phyloP scores from a whole-genome alignment of 768 basidiomycete genomes.

The Phylloporus sp. region DNA sequence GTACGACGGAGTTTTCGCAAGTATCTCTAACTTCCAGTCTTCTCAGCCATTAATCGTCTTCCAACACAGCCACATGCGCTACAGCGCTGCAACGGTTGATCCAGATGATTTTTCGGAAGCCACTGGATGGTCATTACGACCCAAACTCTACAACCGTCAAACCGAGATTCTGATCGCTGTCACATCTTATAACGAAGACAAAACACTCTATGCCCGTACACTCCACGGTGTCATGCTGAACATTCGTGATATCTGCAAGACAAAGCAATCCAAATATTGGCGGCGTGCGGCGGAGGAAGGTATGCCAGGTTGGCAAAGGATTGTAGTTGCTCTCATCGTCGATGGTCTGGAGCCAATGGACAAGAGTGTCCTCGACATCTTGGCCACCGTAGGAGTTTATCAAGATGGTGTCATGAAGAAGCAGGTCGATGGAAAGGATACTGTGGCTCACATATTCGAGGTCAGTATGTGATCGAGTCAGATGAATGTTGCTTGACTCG shows the following conservation, averaged over 20 bases:
- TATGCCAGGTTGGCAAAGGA: conserved; percentile 84
- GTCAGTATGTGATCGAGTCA: conserved; percentile 34
- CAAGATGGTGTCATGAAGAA: conserved; percentile 97
- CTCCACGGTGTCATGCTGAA: conserved; percentile 97
- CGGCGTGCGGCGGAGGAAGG: conserved; percentile 77
- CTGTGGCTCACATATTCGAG: conserved; percentile 94
- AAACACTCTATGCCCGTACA: conserved; percentile 85
- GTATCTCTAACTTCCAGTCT: conserved; percentile 25
- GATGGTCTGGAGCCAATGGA: conserved; percentile 96
- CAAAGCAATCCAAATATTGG: conserved; percentile 93
- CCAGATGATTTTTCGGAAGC: conserved; percentile 83
- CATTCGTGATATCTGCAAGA: conserved; percentile 95
- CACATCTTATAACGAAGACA: conserved; percentile 91
- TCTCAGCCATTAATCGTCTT: neutral
- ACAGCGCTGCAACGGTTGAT: conserved; percentile 87
- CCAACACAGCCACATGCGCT: conserved; percentile 73
- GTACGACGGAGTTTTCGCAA: conserved; percentile 87
- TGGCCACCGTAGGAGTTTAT: conserved; percentile 88
- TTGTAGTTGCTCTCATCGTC: conserved; percentile 83
- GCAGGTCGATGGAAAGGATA: conserved; percentile 81
- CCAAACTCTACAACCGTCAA: conserved; percentile 79
- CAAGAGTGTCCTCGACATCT: conserved; percentile 84
- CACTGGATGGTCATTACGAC: conserved; percentile 79
- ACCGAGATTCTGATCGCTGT: conserved; percentile 94
- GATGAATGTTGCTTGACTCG: conserved; percentile 3